Evolutionary conservation across 768 basidiomycete genomes (phyloP).

Genomic region (Tephrocybe sp.): DNA sequence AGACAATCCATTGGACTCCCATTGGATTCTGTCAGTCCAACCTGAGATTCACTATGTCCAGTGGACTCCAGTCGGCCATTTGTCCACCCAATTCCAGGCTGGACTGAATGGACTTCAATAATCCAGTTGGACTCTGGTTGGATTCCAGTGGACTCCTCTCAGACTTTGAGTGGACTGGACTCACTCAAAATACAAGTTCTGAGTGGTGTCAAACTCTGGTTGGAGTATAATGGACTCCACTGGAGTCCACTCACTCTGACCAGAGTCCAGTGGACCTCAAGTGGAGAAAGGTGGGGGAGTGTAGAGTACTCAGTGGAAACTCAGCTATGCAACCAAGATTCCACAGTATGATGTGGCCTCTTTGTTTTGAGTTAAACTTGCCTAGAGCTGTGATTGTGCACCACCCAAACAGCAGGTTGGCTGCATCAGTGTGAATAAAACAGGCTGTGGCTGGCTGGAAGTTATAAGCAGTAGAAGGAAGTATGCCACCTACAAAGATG

Average conservation of each 20-base stretch:
- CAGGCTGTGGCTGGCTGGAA: background rate
- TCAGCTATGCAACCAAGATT: background rate
- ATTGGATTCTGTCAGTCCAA: too few relatives aligned
- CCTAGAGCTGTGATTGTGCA: background rate
- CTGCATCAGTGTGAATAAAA: background rate
- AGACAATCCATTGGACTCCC: too few relatives aligned
- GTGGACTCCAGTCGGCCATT: too few relatives aligned
- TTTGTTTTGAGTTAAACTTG: background rate
- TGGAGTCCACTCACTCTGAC: background rate
- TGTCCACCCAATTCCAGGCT: too few relatives aligned
- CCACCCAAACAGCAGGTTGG: slow-evolving; percentile 1
- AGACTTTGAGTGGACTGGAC: too few relatives aligned
- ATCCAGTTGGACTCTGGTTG: background rate
- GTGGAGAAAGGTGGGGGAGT: background rate
- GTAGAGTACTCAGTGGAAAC: slow-evolving; percentile 4
- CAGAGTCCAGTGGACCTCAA: too few relatives aligned
- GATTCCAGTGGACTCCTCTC: too few relatives aligned
- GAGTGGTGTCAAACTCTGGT: too few relatives aligned
- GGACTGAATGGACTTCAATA: too few relatives aligned
- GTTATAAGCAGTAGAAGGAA: background rate
- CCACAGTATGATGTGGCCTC: slow-evolving; percentile 2
- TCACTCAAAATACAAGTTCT: too few relatives aligned
- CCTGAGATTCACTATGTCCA: too few relatives aligned
- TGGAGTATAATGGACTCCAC: background rate
- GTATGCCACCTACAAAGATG: background rate